These are phyloP conservation scores for Acanthamoeba divionensis DNA, from an alignment of 208 protist species.

Conservation along the genomic window DNA sequence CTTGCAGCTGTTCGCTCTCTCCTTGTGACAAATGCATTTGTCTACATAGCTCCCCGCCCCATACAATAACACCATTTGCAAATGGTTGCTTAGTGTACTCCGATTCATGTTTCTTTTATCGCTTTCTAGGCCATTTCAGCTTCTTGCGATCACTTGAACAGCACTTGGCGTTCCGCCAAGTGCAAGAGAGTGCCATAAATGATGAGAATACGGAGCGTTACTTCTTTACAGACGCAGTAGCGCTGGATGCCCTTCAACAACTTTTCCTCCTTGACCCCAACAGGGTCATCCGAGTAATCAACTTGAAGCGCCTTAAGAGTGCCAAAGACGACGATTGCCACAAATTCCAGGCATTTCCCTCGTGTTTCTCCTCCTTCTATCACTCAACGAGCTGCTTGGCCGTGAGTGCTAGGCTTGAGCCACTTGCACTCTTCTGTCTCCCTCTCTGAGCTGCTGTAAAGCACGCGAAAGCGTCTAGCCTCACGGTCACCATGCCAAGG, in stretches of 20 bases:
- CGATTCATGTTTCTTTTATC: no score
- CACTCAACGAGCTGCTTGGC: no score
- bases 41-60: no score
- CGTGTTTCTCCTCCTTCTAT: no score
- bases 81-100: no score
- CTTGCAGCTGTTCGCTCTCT: no score
- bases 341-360: no score
- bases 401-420: not conserved
- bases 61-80: no score
- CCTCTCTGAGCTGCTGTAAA: not conserved
- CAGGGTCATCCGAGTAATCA: not conserved
- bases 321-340: not conserved
- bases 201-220: not conserved
- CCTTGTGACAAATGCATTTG: no score
- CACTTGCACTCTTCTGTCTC: not conserved
- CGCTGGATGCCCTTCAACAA: not conserved
- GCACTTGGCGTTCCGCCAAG: not conserved
- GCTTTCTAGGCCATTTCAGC: no score
- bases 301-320: not conserved
- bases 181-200: not conserved
- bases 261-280: not conserved
- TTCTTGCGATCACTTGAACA: not conserved
- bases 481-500: no score
- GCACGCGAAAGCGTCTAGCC: not conserved
- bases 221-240: not conserved